Percentiles rank a stretch among this genome's conserved stretches.
Evolutionary conservation across 176 grass and related monocot genomes (phyloP).

Genomic region (Aegilops bicornis): DNA sequence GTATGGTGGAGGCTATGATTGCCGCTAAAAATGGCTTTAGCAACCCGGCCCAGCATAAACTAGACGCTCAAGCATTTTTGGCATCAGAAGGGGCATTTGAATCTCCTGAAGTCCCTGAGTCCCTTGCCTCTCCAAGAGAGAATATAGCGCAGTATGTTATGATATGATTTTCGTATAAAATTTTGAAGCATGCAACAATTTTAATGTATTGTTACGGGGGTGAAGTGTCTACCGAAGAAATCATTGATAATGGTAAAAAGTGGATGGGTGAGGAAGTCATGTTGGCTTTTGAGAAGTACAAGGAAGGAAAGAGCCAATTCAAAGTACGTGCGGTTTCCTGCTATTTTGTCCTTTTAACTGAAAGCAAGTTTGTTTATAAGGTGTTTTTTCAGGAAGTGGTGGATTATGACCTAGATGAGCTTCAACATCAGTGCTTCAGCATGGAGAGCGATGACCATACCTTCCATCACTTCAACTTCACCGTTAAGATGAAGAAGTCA

Average conservation of each 20-base stretch:
- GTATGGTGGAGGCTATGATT: background rate
- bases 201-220: background rate
- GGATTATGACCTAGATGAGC: background rate
- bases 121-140: background rate
- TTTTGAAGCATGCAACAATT: background rate
- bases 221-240: slow-evolving; percentile 7
- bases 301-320: background rate
- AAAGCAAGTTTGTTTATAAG: background rate
- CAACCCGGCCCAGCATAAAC: background rate
- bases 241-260: background rate
- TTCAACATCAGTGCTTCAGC: slow-evolving; percentile 4
- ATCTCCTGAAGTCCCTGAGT: background rate
- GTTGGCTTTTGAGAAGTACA: slow-evolving; percentile 2
- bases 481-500: slow-evolving; percentile 8
- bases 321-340: background rate
- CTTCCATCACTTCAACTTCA: slow-evolving; percentile 33
- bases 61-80: background rate
- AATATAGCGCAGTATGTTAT: background rate
- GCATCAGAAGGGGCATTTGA: background rate
- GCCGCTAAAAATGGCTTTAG: background rate
- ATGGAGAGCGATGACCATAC: background rate
- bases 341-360: background rate
- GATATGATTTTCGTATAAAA: background rate
- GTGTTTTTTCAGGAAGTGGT: background rate
- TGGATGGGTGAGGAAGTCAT: slow-evolving; percentile 23